phyloP scores from a whole-genome alignment of 2,329 filamentous ascomycete genomes.

The Monosporascus sp. region DNA sequence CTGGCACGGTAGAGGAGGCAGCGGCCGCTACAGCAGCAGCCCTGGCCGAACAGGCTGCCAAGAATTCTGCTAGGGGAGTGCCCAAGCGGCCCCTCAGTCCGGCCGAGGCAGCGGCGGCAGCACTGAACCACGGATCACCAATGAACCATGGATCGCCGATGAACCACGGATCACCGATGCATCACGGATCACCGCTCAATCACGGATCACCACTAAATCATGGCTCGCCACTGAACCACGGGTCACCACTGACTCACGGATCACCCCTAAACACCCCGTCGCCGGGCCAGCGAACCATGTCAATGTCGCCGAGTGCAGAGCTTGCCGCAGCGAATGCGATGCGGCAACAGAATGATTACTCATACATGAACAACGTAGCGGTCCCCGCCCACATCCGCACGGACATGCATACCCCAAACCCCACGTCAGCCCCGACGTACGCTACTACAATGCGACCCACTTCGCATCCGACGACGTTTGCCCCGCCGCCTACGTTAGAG shows the following conservation, averaged over 20 bases:
- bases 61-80: conserved; percentile 2
- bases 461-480: conserved; percentile 78
- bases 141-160: conserved; percentile 65
- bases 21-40: conserved; percentile 84
- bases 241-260: conserved; percentile 44
- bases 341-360: conserved; percentile 63
- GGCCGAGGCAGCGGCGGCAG: conserved; percentile 26
- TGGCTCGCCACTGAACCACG: conserved; percentile 58
- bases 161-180: conserved; percentile 30
- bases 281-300: conserved; percentile 71
- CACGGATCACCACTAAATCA: conserved; percentile 40
- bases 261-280: conserved; percentile 78
- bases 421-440: conserved; percentile 63
- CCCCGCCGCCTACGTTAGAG: conserved; percentile 80
- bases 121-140: conserved; percentile 7
- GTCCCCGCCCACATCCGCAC: conserved; percentile 77
- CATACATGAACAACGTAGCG: conserved; percentile 72
- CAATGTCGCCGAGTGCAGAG: conserved; percentile 74
- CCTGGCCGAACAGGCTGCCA: conserved; percentile 49
- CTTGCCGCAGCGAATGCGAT: conserved; percentile 65
- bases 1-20: conserved; percentile 89
- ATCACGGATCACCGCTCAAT: conserved; percentile 67
- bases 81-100: conserved; percentile 33
- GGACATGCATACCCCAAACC: conserved; percentile 65
- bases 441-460: conserved; percentile 61